These are phyloP conservation scores for Chlorella sp. DNA, from an alignment of 139 green algal genomes.

Conservation along the genomic window DNA sequence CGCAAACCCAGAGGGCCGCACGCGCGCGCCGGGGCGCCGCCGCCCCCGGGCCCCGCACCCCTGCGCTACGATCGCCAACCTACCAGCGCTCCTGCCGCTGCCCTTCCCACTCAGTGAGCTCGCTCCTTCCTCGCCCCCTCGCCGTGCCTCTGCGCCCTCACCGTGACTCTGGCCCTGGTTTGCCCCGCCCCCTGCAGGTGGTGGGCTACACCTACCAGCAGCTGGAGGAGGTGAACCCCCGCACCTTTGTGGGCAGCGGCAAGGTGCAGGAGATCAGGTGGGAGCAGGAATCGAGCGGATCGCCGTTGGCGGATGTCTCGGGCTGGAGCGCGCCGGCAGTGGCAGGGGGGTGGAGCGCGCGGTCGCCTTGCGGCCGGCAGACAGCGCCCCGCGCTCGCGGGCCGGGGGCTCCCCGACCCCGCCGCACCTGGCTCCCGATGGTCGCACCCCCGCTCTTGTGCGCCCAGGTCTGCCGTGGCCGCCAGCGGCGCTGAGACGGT, in stretches of 20 bases:
- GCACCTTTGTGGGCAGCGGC: slow-evolving; percentile 91
- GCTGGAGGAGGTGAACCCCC: slow-evolving; percentile 68
- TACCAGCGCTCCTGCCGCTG: background rate
- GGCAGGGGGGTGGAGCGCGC: too few species aligned
- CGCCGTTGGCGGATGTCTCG: too few species aligned
- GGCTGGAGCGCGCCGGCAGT: too few species aligned
- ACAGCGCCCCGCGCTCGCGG: too few species aligned
- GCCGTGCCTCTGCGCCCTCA: background rate
- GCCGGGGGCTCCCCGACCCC: too few species aligned
- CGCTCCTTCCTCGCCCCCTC: background rate
- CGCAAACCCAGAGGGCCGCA: background rate
- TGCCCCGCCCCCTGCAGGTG: slow-evolving; percentile 55
- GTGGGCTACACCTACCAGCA: slow-evolving; percentile 82
- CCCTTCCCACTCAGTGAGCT: background rate
- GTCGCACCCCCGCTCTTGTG: too few species aligned
- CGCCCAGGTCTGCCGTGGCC: slow-evolving; percentile 40
- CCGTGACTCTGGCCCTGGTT: background rate
- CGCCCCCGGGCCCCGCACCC: background rate
- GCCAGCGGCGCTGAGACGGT: slow-evolving; percentile 75
- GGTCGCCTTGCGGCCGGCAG: too few species aligned
- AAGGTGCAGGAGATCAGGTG: slow-evolving; percentile 81
- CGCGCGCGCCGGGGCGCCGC: too few species aligned
- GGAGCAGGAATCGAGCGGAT: too few species aligned
- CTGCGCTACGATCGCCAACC: background rate
- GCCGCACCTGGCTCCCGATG: too few species aligned